These are phyloP conservation scores for Aureobasidium sp. DNA, from an alignment of 2,329 filamentous ascomycete species.

Conservation along the genomic window DNA sequence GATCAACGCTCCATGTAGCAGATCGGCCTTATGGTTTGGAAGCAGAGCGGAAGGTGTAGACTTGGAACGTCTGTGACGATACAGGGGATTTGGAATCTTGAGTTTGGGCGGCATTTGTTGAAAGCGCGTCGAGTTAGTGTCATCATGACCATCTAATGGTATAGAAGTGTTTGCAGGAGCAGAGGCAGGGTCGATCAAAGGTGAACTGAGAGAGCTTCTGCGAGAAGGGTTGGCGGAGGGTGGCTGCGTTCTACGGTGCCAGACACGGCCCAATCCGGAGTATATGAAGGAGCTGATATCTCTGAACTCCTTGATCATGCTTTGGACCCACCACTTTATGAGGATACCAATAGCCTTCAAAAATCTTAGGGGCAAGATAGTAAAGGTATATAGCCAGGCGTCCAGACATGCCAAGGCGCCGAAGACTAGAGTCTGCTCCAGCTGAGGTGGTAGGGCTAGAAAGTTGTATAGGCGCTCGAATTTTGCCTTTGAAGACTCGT, in stretches of 20 bases:
- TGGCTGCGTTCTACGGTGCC: slow-evolving; percentile 39
- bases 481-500: slow-evolving; percentile 88
- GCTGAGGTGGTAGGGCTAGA: slow-evolving; percentile 66
- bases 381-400: slow-evolving; percentile 94
- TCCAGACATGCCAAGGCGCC: slow-evolving; percentile 87
- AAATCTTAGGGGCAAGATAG: slow-evolving; percentile 85
- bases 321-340: slow-evolving; percentile 66
- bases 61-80: slow-evolving; percentile 63
- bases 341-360: slow-evolving; percentile 70
- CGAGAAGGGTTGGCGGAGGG: slow-evolving; percentile 11
- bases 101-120: neutral
- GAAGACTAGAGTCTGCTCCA: slow-evolving; percentile 81
- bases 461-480: slow-evolving; percentile 89
- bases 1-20: slow-evolving; percentile 83
- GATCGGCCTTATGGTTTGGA: slow-evolving; percentile 87
- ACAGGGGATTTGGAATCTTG: slow-evolving; percentile 19
- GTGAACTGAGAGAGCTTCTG: slow-evolving; percentile 14
- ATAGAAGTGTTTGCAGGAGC: neutral
- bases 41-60: slow-evolving; percentile 78
- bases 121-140: neutral
- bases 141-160: neutral
- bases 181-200: neutral
- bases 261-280: slow-evolving; percentile 69
- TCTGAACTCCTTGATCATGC: slow-evolving; percentile 60
- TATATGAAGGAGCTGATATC: slow-evolving; percentile 73